Evolutionary conservation across 2,329 filamentous ascomycete genomes (phyloP), one percentile per base, ranked within the genome.

Genomic region (Neodidymelliopsis sp.): DNA sequence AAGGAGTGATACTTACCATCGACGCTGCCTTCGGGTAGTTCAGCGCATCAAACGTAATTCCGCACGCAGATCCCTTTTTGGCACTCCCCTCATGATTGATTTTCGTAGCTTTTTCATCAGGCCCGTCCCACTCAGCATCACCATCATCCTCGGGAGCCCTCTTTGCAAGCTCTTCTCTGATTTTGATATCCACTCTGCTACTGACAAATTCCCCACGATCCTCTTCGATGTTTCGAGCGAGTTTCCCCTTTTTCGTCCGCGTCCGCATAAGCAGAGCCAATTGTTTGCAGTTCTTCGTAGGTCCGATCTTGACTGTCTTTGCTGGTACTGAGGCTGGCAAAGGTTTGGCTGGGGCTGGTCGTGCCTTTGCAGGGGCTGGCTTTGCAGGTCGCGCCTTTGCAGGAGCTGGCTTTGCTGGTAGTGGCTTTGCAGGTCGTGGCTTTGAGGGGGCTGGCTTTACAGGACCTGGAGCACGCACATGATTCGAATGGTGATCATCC

Each of bases 211-310:
- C 28, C 11, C 28, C 35, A 31, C 22, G 27, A 35, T n/a, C 16
- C 19, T 34, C 22, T 33, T 27, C 35, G 6, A 35, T 22, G 24
- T 35, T 13, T 11, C 44, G 44, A 4, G 15, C 10, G 18, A 24
- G 23, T 16, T 33, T 46, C 4, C 19, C n/a, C 9, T 16, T n/a
- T 13, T 40, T 35, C 11, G 20, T 40, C 6, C 28, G 28, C 16
- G 15, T 29, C n/a, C 19, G 37, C 31, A 49, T 35, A 19, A 15
- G 16, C 24, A 31, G n/a, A 30, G 29, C 29, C 23, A 47, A 18
- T 35, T 49, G 29, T 25, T 42, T 49, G 30, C 45, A 49, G 16
- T 23, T 16, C 24, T 39, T 39, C 15, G 36, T 39, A n/a, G 36
- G 36, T 15, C 36, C 36, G 27, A 39, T 18, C 36, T 39, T 39